Percentiles rank a stretch among this genome's conserved stretches.
Conservation (phyloP, 2,329 filamentous ascomycete species). For the Aspergillus latus region DNA sequence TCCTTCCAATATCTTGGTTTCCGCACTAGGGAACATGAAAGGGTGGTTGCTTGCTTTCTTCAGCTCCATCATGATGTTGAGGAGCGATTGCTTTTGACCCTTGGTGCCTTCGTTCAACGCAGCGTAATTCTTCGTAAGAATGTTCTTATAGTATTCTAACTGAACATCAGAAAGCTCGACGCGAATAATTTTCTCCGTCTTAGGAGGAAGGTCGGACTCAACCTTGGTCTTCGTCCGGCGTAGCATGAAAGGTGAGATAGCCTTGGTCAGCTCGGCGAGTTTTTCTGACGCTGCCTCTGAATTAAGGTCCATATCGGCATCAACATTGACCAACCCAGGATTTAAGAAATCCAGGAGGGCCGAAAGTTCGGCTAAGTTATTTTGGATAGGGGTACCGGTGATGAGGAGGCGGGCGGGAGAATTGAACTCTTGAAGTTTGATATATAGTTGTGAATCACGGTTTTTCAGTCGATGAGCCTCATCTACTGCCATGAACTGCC, state of each 20-base stretch:
- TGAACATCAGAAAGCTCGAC: slow-evolving; percentile 96
- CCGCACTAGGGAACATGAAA: slow-evolving; percentile 94
- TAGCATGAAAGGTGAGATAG: slow-evolving; percentile 91
- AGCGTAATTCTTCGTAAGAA: slow-evolving; percentile 92
- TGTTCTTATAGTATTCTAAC: slow-evolving; percentile 98
- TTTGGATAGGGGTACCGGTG: slow-evolving; percentile 95
- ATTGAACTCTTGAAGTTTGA: slow-evolving; percentile 79
- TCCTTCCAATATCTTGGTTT: slow-evolving; percentile 81
- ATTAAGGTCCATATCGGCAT: slow-evolving; percentile 83
- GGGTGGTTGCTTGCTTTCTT: slow-evolving; percentile 99
- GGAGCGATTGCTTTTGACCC: slow-evolving; percentile 88
- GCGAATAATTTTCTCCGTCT: slow-evolving; percentile 98
- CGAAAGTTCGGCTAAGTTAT: slow-evolving; percentile 88
- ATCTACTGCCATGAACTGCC: slow-evolving; percentile 95
- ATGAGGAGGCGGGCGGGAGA: slow-evolving; percentile 88
- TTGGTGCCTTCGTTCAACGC: slow-evolving; percentile 86
- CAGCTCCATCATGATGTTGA: slow-evolving; percentile 99
- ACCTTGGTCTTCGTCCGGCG: slow-evolving; percentile 96
- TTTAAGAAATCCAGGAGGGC: slow-evolving; percentile 95
- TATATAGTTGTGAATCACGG: slow-evolving; percentile 88
- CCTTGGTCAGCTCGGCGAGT: slow-evolving; percentile 77
- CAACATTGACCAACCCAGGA: slow-evolving; percentile 87
- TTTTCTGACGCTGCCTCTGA: slow-evolving; percentile 82
- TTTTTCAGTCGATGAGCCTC: slow-evolving; percentile 98
- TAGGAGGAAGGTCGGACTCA: slow-evolving; percentile 91